A percentile compares a stretch with the other conserved stretches of the same genome.
These are phyloP conservation scores for Fusarium bulbicola DNA, from an alignment of 2,329 filamentous ascomycete species.

Conservation along the genomic window DNA sequence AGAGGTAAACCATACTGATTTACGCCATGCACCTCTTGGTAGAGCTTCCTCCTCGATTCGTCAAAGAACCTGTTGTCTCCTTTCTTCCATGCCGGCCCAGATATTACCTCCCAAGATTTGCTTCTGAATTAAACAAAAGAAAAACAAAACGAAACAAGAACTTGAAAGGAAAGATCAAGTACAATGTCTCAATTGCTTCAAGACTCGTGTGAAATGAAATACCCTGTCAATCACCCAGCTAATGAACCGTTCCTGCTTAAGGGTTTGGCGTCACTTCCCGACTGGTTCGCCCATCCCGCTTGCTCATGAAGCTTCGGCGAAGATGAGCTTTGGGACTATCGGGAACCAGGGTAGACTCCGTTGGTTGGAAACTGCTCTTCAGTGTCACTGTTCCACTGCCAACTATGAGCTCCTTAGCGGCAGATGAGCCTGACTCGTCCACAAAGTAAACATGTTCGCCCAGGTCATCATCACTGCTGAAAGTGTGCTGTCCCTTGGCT, in stretches of 20 bases:
- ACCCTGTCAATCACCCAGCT: not conserved
- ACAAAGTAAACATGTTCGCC: slow-evolving; percentile 91
- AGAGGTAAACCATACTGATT: not conserved
- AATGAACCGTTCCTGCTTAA: slow-evolving; percentile 11
- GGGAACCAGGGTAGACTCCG: slow-evolving; percentile 55
- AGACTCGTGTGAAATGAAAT: slow-evolving; percentile 1
- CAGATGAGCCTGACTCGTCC: slow-evolving; percentile 75
- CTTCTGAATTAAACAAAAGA: slow-evolving; percentile 18
- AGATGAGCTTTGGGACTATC: slow-evolving; percentile 59
- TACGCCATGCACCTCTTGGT: not conserved
- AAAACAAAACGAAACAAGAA: not conserved
- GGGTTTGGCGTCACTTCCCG: slow-evolving; percentile 56
- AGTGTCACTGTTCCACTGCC: slow-evolving; percentile 78
- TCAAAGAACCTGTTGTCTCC: slow-evolving; percentile 13
- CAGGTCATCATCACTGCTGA: slow-evolving; percentile 83
- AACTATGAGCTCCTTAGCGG: slow-evolving; percentile 78
- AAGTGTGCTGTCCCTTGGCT: slow-evolving; percentile 85
- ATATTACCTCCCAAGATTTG: slow-evolving; percentile 23
- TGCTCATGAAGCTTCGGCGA: slow-evolving; percentile 65
- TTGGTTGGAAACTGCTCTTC: slow-evolving; percentile 74
- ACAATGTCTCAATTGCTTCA: not conserved
- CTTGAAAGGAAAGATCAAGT: slow-evolving; percentile 8
- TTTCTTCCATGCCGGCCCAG: slow-evolving; percentile 2
- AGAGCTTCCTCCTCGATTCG: not conserved
- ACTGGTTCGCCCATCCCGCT: slow-evolving; percentile 56